Conservation (phyloP, 2,329 filamentous ascomycete genomes). For the Exophiala mesophila region DNA sequence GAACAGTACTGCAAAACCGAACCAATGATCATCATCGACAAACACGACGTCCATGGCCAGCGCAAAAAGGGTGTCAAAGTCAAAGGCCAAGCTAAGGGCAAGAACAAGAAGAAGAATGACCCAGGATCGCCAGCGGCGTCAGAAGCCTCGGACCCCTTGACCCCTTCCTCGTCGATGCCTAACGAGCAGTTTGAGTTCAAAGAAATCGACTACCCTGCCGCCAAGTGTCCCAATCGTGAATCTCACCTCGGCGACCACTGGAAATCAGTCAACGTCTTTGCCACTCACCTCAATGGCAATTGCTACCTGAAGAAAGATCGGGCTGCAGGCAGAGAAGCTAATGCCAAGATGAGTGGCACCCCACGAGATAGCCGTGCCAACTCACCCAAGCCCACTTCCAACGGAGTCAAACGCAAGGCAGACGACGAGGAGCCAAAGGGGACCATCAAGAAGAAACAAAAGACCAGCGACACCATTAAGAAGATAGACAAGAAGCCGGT, state of each 20-base stretch:
- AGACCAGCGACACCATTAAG: conserved; percentile 14
- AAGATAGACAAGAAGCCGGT: conserved; percentile 22
- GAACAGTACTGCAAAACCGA: conserved; percentile 53
- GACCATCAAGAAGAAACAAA: conserved; percentile 25
- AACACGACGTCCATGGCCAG: conserved; percentile 57
- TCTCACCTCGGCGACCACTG: conserved; percentile 27
- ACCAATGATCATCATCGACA: conserved; percentile 53
- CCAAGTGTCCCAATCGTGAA: conserved; percentile 27
- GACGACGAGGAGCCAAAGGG: conserved; percentile 21
- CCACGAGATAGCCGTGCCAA: conserved; percentile 26
- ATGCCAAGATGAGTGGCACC: conserved; percentile 26
- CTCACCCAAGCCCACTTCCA: conserved; percentile 23
- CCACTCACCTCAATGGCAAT: conserved; percentile 26
- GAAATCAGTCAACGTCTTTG: conserved; percentile 29
- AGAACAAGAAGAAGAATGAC: conserved; percentile 45
- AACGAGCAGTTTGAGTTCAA: conserved; percentile 26
- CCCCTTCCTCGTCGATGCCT: conserved; percentile 24
- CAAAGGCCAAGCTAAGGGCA: conserved; percentile 32
- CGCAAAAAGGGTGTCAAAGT: conserved; percentile 28
- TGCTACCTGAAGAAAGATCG: conserved; percentile 26
- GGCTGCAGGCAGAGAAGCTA: conserved; percentile 25
- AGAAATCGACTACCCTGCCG: conserved; percentile 27
- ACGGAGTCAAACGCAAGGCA: conserved; percentile 26
- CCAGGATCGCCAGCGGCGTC: conserved; percentile 28
- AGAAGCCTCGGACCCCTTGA: conserved; percentile 29